Conservation (phyloP, 345 rosid genomes). For the Citrus medica region DNA sequence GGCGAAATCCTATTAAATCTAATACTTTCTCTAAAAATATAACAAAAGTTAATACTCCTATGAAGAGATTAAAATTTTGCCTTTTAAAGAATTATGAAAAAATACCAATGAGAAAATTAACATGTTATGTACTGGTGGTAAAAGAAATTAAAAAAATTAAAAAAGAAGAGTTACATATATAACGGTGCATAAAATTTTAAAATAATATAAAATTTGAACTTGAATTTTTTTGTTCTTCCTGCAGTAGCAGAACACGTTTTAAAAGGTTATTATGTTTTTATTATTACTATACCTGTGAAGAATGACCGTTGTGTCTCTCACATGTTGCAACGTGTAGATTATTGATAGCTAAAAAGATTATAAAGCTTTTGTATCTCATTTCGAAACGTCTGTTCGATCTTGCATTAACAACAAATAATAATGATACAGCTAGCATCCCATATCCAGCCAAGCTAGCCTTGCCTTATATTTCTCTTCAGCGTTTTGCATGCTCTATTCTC, state of each 20-base stretch:
- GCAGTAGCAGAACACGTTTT: background rate
- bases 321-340: constrained; percentile 53
- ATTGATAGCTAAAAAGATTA: constrained; percentile 2
- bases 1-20: no score
- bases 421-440: background rate
- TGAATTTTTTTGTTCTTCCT: no score
- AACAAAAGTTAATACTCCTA: no score
- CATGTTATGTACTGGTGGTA: no score
- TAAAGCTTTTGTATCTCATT: background rate
- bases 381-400: constrained; percentile 31
- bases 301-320: constrained; percentile 43
- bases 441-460: constrained; percentile 23
- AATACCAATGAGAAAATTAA: no score
- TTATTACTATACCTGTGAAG: background rate
- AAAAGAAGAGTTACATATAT: no score
- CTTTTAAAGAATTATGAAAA: no score
- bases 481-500: constrained; percentile 9
- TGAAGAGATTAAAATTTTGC: no score
- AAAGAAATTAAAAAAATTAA: no score
- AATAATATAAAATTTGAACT: no score
- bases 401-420: constrained; percentile 6
- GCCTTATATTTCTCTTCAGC: background rate
- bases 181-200: no score
- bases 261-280: background rate
- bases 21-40: no score